Evolutionary conservation across 805 yeast genomes (phyloP).

Genomic region (Debaryomyces maramus): DNA sequence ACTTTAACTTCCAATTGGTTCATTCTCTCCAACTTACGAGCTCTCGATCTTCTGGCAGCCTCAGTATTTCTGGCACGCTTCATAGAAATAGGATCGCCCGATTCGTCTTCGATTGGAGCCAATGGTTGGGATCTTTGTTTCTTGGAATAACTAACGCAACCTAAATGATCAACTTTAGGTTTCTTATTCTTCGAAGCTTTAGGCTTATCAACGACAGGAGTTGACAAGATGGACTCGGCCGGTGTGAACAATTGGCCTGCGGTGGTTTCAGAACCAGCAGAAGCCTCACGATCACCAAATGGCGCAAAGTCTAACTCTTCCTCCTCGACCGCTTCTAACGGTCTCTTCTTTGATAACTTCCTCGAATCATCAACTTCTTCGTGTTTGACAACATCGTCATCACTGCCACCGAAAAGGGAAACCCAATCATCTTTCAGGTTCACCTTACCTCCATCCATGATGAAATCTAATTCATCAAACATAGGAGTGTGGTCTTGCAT

Average conservation of each 20-base stretch:
- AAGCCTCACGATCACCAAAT: slow-evolving; percentile 5
- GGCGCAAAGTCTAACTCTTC: slow-evolving; percentile 24
- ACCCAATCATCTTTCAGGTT: slow-evolving; percentile 56
- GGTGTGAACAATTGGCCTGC: slow-evolving; percentile 29
- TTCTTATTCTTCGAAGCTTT: slow-evolving; percentile 10
- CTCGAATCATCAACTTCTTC: slow-evolving; percentile 10
- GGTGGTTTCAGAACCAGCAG: neutral
- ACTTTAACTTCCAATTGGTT: slow-evolving; percentile 76
- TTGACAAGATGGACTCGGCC: slow-evolving; percentile 18
- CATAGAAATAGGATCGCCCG: slow-evolving; percentile 63
- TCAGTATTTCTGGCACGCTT: slow-evolving; percentile 98
- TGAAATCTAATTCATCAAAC: slow-evolving; percentile 55
- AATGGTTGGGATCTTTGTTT: slow-evolving; percentile 74
- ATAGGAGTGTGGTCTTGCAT: slow-evolving; percentile 52
- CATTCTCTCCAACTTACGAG: slow-evolving; percentile 89
- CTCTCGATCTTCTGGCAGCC: slow-evolving; percentile 94
- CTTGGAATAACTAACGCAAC: slow-evolving; percentile 73
- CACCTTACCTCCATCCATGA: slow-evolving; percentile 39
- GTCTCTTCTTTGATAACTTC: slow-evolving; percentile 18
- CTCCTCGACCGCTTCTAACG: slow-evolving; percentile 22
- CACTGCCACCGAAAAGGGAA: slow-evolving; percentile 49
- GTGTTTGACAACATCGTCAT: slow-evolving; percentile 3
- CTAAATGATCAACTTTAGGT: slow-evolving; percentile 62
- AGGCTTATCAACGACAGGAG: slow-evolving; percentile 29
- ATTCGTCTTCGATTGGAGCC: slow-evolving; percentile 59